Base-by-base conservation (phyloP, 1,284 basidiomycete genomes). In the Gomphus sp. region DNA sequence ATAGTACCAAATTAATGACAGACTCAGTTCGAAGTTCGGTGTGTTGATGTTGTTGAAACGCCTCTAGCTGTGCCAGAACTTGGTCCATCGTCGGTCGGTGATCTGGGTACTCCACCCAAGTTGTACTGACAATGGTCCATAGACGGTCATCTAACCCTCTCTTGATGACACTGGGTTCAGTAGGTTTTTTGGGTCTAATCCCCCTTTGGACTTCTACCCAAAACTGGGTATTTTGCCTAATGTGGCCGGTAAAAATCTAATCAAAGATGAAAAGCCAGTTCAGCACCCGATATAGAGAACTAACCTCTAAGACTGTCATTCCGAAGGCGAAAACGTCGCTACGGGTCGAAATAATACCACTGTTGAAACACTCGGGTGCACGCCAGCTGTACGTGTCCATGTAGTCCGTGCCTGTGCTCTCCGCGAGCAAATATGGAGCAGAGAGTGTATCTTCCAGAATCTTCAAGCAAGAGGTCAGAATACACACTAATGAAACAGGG, bases 241-340 rank as follows among this genome's bases (percentile, higher is more conserved):
- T 72, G n/a, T n/a, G n/a, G n/a, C n/a, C n/a, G n/a, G n/a, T n/a
- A n/a, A n/a, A 66, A 2, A 82, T 63, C 80, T 82, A 22, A 60
- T 25, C 14, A 43, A n/a, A 39, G 18, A 16, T 3, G 48, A 22
- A 6, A 54, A 28, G 31, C 48, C 9, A 11, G 22, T 14, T 36
- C 43, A 18, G 34, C 8, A 54, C 34, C 11, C n/a, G 54, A 37
- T 18, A 33, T 54, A 12, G 41, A 41, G 4, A 3, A 60, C 68
- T 58, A 48, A 79, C 80, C 74, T 82, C 80, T 25, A 82, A 68
- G 37, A 79, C 71, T 6, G 80, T 80, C 80, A 82, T 82, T 7
- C 70, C 78, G 49, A 74, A 77, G 14, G 80, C 73, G 61, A 80
- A 82, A 12, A 82, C 72, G 62, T 83, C 81, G 9, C 80, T 76